Evolutionary conservation across 2,329 filamentous ascomycete genomes (phyloP).

Genomic region (Dactylellina sp.): DNA sequence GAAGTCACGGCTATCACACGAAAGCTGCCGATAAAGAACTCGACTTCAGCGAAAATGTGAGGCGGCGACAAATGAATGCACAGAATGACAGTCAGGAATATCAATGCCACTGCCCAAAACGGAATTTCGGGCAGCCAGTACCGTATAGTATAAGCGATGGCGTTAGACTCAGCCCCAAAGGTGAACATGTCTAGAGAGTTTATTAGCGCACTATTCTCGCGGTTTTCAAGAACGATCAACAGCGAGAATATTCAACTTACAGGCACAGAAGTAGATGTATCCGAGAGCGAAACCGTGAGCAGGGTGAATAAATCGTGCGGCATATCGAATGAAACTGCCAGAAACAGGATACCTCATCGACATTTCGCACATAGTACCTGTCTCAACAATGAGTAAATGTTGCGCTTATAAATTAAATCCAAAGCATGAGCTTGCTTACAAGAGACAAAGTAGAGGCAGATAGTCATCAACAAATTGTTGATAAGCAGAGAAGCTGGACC

Average conservation of each 20-base stretch:
- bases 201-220: conserved; percentile 33
- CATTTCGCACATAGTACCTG: conserved; percentile 63
- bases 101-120: conserved; percentile 39
- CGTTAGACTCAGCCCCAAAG: conserved; percentile 53
- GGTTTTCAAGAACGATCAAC: conserved; percentile 14
- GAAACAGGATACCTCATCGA: conserved; percentile 64
- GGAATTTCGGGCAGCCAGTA: conserved; percentile 41
- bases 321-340: conserved; percentile 68
- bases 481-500: conserved; percentile 72
- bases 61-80: conserved; percentile 42
- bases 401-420: background rate
- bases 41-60: conserved; percentile 54
- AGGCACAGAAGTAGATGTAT: conserved; percentile 53
- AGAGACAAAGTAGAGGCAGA: conserved; percentile 71
- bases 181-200: conserved; percentile 48
- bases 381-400: conserved; percentile 5
- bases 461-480: conserved; percentile 67
- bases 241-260: conserved; percentile 21
- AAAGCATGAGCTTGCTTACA: too few relatives aligned
- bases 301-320: conserved; percentile 67
- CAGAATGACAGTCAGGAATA: conserved; percentile 37
- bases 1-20: conserved; percentile 44
- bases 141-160: conserved; percentile 40
- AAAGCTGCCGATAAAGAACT: conserved; percentile 54
- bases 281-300: conserved; percentile 67